Evolutionary conservation across 2,329 filamentous ascomycete genomes (phyloP), one percentile per base, ranked within the genome.

Genomic region (Phialocephala subalpina): DNA sequence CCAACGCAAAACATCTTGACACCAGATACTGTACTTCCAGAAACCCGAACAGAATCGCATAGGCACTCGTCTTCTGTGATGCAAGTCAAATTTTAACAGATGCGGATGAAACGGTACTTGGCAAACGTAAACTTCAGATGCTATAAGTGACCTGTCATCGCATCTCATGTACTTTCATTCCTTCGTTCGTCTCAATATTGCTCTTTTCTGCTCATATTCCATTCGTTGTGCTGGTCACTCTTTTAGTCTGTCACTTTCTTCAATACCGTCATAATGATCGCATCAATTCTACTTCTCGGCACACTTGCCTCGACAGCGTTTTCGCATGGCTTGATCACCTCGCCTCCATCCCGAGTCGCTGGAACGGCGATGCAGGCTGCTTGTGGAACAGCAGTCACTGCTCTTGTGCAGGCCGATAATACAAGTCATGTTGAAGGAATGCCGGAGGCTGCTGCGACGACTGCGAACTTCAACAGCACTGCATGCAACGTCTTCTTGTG

Each of bases 401-500:
- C 77, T 6, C 70, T 69, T 18, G 63, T 71, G 35, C 66, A 58
- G 12, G 60, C 67, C 7, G 71, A 73, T 58, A 62, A 62, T 20
- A 73, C 70, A 20, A 65, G 62, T 36, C 71, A 81, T 14, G 77
- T 80, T 2, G 67, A 77, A 62, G 72, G 71, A 7, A 72, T 80
- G 35, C 72, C 77, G 4, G 63, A 73, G 9, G 79, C 80, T 64
- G 76, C 76, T 18, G 78, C 77, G 7, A 75, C 77, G 7, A 76
- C 75, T 1, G 66, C 72, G 35, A 45, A 68, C 57, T 69, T 71
- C 62, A 67, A 69, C 42, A 55, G 62, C 9, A 59, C 58, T 7
- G 61, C 56, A 70, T 78, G 80, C 76, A 78, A 82, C 67, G 72
- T 83, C 47, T 80, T 79, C 69, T 80, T 84, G 62, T 85, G 83